Percentiles rank a stretch among this genome's conserved stretches.
Evolutionary conservation across 257 asterid species (phyloP).

Genomic region (Fraxinus cuspidata): DNA sequence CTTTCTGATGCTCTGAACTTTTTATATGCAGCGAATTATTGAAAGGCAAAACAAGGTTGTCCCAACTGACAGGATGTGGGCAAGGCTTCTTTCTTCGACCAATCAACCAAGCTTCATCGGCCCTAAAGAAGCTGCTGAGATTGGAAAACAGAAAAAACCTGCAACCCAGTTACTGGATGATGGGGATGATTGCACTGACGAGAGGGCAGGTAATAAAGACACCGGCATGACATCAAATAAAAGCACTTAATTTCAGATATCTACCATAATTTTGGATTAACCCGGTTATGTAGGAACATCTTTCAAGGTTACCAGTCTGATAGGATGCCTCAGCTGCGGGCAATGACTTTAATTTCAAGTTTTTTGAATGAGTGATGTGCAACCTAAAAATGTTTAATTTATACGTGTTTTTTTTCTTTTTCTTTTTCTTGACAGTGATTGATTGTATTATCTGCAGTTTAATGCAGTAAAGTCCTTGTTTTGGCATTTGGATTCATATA

Average conservation of each 20-base stretch:
- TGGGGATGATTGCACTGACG: conserved; percentile 18
- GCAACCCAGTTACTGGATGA: conserved; percentile 28
- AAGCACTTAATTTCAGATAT: conserved; percentile 19
- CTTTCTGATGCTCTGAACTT: neutral
- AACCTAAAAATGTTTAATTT: conserved; percentile 20
- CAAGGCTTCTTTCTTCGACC: conserved; percentile 58
- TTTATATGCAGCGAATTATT: conserved; percentile 42
- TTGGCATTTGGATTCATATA: neutral
- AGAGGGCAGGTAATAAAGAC: conserved; percentile 31
- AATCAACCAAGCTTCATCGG: conserved; percentile 52
- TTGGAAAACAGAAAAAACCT: conserved; percentile 12
- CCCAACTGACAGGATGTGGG: conserved; percentile 59
- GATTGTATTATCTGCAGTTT: conserved; percentile 16
- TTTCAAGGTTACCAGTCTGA: conserved; percentile 44
- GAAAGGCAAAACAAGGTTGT: conserved; percentile 54
- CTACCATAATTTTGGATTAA: conserved; percentile 33
- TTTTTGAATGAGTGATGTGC: conserved; percentile 18
- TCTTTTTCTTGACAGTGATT: neutral
- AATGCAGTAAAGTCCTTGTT: conserved; percentile 3
- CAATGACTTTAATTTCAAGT: conserved; percentile 32
- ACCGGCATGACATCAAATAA: conserved; percentile 26
- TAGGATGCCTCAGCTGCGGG: conserved; percentile 60
- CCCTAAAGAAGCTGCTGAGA: conserved; percentile 24
- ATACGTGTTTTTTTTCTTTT: neutral
- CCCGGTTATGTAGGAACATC: conserved; percentile 47